Percentiles rank a stretch among this genome's conserved stretches.
Conservation (phyloP, 805 yeast species). For the Grigorovia humatica region DNA sequence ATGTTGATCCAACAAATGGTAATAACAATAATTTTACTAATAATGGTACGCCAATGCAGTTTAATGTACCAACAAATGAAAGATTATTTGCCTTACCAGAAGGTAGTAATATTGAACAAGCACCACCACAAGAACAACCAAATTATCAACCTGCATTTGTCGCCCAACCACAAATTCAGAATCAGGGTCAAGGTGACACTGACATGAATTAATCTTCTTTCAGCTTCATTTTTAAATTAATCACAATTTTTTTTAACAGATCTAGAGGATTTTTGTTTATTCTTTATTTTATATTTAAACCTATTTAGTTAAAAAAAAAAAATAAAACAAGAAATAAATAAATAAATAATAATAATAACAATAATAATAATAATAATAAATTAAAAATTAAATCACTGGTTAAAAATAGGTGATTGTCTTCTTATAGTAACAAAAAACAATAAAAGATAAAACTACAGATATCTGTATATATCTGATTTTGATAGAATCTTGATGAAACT, state of each 20-base stretch:
- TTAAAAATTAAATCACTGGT: background rate
- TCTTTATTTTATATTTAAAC: background rate
- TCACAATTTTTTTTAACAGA: too few species aligned
- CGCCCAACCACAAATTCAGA: slow-evolving; percentile 5
- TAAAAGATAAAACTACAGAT: background rate
- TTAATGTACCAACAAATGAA: slow-evolving; percentile 35
- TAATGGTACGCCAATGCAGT: background rate
- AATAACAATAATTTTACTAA: slow-evolving; percentile 8
- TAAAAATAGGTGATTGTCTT: slow-evolving; percentile 16
- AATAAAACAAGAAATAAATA: slow-evolving; percentile 5
- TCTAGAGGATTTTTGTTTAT: background rate
- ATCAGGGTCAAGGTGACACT: slow-evolving; percentile 10
- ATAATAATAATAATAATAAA: slow-evolving; percentile 1
- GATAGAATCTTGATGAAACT: background rate
- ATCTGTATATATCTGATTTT: too few species aligned
- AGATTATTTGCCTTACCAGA: slow-evolving; percentile 74
- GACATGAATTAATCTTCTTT: slow-evolving; percentile 17
- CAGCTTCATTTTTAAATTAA: too few species aligned
- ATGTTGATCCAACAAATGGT: background rate
- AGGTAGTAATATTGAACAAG: slow-evolving; percentile 60
- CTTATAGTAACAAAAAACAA: background rate
- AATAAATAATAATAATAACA: slow-evolving; percentile 3
- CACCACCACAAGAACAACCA: slow-evolving; percentile 36
- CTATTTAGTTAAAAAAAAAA: slow-evolving; percentile 1
- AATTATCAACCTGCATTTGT: slow-evolving; percentile 21